Percentiles rank a stretch among this genome's conserved stretches.
These are phyloP conservation scores for Kwoniella dendrophila DNA, from an alignment of 768 basidiomycete genomes.

Conservation along the genomic window DNA sequence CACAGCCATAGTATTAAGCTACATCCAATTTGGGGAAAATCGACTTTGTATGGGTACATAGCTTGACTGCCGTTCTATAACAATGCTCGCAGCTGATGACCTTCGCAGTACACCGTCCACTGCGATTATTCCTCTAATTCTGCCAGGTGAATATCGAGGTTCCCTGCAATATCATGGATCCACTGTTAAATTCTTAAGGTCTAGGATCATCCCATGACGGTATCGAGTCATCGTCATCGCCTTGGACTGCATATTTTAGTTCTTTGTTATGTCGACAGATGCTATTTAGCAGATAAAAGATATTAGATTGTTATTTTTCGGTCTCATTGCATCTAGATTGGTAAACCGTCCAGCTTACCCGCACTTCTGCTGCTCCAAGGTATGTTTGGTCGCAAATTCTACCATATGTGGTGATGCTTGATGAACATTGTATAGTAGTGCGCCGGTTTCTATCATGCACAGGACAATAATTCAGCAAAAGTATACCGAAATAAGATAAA, in stretches of 20 bases:
- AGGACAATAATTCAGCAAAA: background rate
- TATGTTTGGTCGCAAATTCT: constrained; percentile 61
- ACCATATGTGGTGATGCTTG: constrained; percentile 86
- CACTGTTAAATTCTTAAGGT: no score
- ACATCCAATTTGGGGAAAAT: no score
- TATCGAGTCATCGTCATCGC: constrained; percentile 40
- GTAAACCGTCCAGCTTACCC: constrained; percentile 30
- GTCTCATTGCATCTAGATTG: background rate
- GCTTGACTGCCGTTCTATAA: no score
- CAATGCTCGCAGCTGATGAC: no score
- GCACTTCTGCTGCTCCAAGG: constrained; percentile 45
- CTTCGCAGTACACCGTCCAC: no score
- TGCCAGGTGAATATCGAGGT: no score
- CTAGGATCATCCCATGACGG: constrained; percentile 44
- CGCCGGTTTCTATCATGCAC: constrained; percentile 71
- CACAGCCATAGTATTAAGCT: no score
- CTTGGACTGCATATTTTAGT: constrained; percentile 42
- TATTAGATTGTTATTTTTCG: background rate
- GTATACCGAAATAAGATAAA: background rate
- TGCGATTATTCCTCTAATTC: no score
- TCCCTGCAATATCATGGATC: no score
- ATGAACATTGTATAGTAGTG: constrained; percentile 81
- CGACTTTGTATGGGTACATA: no score
- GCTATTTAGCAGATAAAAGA: constrained; percentile 12
- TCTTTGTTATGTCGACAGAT: constrained; percentile 40